A percentile compares a stretch with the other conserved stretches of the same genome.
Evolutionary conservation across 495 filamentous ascomycete genomes (phyloP).

Genomic region (Pyrenula aspistea): DNA sequence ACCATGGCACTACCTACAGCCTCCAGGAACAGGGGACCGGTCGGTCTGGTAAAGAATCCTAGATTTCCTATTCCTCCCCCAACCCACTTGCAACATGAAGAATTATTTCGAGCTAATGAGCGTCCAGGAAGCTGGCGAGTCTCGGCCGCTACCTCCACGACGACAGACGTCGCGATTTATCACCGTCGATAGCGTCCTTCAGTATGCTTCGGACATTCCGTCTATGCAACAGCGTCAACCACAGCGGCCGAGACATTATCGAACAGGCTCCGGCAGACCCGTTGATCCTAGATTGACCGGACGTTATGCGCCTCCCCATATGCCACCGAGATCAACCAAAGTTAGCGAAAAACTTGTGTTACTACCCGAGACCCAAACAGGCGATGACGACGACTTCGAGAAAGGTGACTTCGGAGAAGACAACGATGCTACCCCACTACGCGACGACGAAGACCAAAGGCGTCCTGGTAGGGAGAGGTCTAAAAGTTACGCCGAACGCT

Average conservation of each 20-base stretch:
- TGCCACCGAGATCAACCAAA: conserved; percentile 81
- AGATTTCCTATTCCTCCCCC: not conserved
- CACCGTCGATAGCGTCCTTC: conserved; percentile 90
- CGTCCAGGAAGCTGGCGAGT: conserved; percentile 51
- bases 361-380: conserved; percentile 70
- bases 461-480: conserved; percentile 48
- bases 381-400: conserved; percentile 32
- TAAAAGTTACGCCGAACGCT: conserved; percentile 88
- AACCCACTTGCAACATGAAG: not conserved
- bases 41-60: not conserved
- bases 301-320: conserved; percentile 52
- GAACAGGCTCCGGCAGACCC: conserved; percentile 24
- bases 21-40: not conserved
- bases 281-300: conserved; percentile 26
- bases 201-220: conserved; percentile 88
- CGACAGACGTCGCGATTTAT: conserved; percentile 53
- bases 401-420: conserved; percentile 37
- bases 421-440: conserved; percentile 58
- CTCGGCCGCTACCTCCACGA: conserved; percentile 24
- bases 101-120: conserved; percentile 11
- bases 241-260: conserved; percentile 40
- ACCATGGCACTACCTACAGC: not conserved
- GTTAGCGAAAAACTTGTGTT: conserved; percentile 90
- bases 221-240: conserved; percentile 82
- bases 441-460: conserved; percentile 69